phyloP scores from a whole-genome alignment of 805 yeast genomes.

The Metschnikowia aberdeeniae region DNA sequence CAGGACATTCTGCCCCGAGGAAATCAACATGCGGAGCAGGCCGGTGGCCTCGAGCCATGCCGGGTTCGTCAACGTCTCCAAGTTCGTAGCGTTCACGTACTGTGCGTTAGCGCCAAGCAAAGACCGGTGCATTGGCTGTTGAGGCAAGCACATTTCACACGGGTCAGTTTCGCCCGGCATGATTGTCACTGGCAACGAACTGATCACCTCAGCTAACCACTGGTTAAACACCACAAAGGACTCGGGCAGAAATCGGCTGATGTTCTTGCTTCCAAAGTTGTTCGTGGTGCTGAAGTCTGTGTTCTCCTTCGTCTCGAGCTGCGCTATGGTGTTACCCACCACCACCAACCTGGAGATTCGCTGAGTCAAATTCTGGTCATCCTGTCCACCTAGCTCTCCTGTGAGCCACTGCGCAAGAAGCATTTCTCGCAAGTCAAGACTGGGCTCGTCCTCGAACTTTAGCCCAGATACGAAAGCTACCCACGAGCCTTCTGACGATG shows the following conservation, averaged over 20 bases:
- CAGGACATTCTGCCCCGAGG: slow-evolving; percentile 79
- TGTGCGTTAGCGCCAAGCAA: slow-evolving; percentile 50
- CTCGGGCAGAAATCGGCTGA: slow-evolving; percentile 46
- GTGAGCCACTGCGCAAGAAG: slow-evolving; percentile 63
- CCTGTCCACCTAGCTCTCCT: slow-evolving; percentile 57
- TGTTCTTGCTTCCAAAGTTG: slow-evolving; percentile 50
- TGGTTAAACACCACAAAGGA: slow-evolving; percentile 55
- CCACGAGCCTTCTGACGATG: slow-evolving; percentile 11
- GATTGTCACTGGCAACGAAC: slow-evolving; percentile 63
- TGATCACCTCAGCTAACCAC: slow-evolving; percentile 52
- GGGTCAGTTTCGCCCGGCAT: slow-evolving; percentile 90
- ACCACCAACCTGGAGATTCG: slow-evolving; percentile 53
- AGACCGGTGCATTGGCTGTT: slow-evolving; percentile 81
- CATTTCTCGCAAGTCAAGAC: slow-evolving; percentile 46
- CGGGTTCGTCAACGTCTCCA: slow-evolving; percentile 54
- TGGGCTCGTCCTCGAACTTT: slow-evolving; percentile 44
- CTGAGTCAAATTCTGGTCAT: slow-evolving; percentile 21
- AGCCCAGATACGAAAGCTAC: slow-evolving; percentile 79
- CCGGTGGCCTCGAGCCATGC: slow-evolving; percentile 55
- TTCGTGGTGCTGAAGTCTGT: slow-evolving; percentile 31
- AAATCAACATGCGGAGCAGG: slow-evolving; percentile 58
- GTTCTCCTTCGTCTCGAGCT: slow-evolving; percentile 21
- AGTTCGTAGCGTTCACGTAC: slow-evolving; percentile 29
- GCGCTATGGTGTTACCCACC: slow-evolving; percentile 66
- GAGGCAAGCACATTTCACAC: slow-evolving; percentile 79